A percentile compares a stretch with the other conserved stretches of the same genome.
Evolutionary conservation across 371 early-diverging fungal genomes (phyloP).

Genomic region (Rhizopus microsporus): DNA sequence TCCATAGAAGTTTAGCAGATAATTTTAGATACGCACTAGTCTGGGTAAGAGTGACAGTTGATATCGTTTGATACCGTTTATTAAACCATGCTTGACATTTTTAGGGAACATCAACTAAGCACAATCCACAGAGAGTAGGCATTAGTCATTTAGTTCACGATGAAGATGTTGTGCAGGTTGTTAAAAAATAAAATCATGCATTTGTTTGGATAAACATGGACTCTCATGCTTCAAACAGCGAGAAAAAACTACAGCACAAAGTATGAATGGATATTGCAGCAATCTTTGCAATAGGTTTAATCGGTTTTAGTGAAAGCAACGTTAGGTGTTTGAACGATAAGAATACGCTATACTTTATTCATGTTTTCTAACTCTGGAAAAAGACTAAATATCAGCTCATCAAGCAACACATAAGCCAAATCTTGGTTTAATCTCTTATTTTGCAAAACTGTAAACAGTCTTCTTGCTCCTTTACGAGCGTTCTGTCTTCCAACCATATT

Average conservation of each 20-base stretch:
- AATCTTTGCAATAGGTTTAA: too few species aligned
- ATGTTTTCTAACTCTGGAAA: constrained; percentile 67
- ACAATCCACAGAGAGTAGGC: constrained; percentile 96
- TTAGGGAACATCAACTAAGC: constrained; percentile 90
- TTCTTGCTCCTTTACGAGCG: constrained; percentile 74
- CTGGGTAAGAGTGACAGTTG: constrained; percentile 60
- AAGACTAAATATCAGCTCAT: constrained; percentile 68
- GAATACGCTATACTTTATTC: neutral
- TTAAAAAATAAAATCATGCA: constrained; percentile 56
- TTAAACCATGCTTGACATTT: neutral
- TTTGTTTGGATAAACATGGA: neutral
- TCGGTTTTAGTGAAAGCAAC: too few species aligned
- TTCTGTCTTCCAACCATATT: constrained; percentile 85
- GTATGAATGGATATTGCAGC: too few species aligned
- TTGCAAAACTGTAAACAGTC: constrained; percentile 77
- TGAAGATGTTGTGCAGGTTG: constrained; percentile 98
- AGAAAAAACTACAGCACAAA: too few species aligned
- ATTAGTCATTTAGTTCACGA: constrained; percentile 91
- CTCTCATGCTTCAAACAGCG: too few species aligned
- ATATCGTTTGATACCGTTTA: neutral
- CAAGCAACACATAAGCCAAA: constrained; percentile 70
- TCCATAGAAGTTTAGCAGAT: constrained; percentile 91
- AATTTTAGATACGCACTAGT: constrained; percentile 95
- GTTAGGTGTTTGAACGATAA: too few species aligned
- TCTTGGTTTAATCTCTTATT: constrained; percentile 77